Base-by-base conservation (phyloP, 805 yeast genomes). In the Myxozyma neglecta region DNA sequence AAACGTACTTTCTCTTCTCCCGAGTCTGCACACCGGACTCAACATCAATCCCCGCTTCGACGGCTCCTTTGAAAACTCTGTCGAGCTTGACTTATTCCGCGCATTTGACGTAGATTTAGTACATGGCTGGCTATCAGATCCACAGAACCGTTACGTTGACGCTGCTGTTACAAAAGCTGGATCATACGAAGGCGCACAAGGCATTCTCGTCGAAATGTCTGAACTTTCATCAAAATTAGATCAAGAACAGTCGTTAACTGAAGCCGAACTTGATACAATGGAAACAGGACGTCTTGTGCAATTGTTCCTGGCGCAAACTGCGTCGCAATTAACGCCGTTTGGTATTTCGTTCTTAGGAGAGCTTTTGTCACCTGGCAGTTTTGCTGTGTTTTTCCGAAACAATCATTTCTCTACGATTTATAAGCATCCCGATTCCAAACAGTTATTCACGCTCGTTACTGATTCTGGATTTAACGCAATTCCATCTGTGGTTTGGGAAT, bases 51-150 rank as follows among this genome's bases (percentile, higher is more conserved):
- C 96, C 1, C 77, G 80, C 50, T 83, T 92, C 56, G 80, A 83
- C 68, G 85, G 94, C 4, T 73, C 81, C 0, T 88, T 89, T 67
- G 78, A 74, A 2, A 77, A 79, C 35, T 82, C 83, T 42, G 75
- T 79, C 24, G 88, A 85, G 44, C 70, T 84, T 59, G 76, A 81
- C 2, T 70, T 89, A 6, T 90, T 90, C 71, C 72, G 79, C 7
- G 75, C 82, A 3, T 88, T 84, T 70, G 84, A 80, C 37, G 76
- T 89, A 6, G 81, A 80, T 13, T 73, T 92, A 45, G 84, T 84
- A 2, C 98, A 93, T 73, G 97, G 97, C 1, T 92, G 97, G 96
- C 77, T 86, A 32, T 76, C 83, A n/a, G 81, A 81, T 53, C 56
- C 59, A 1, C 52, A 69, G 54, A 73, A 72, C 45, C 53, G 64